Evolutionary conservation across 140 eudicot genomes (phyloP), one percentile per base, ranked within the genome.

Genomic region (Ambrosia hybrid): DNA sequence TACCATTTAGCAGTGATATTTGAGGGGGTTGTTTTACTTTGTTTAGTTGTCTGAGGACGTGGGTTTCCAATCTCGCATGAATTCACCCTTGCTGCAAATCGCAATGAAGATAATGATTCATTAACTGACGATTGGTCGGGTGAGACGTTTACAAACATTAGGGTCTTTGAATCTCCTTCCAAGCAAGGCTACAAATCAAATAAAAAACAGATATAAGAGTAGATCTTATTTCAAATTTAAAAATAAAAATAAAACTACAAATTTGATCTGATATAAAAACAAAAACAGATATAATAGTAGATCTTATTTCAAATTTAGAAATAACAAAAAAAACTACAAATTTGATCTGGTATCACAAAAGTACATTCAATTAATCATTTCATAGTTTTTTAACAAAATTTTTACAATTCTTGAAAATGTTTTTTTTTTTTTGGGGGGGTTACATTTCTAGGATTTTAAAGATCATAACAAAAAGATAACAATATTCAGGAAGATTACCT

Each of bases 21-120:
- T 21, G 30, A 21, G 30, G 30, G 30, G 30, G 30, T 21, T 21
- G 30, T 21, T 21, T 21, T 21, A 21, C 30, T 21, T 21, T 21
- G 90, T 71, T 85, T 70, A 41, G 76, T 73, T 2, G 92, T 87
- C 80, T 92, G 98, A 15, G 95, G 90, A 9, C 98, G 82, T 4
- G 98, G 98, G 14, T 89, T 72, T 43, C 98, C 98, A 56, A 92
- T 92, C 81, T 92, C 96, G 4, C 98, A 92, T 5, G 96, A 83
- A 64, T 92, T 92, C n/a, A 92, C 98, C 56, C 96, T 51, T 13
- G 98, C 92, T 30, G 98, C 98, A 68, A 92, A 87, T 15, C 96
- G 80, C 6, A 92, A 81, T 3, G 98, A 89, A 66, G 95, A 92
- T 9, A 92, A 74, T 4, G 98, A 92, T 71, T 92, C 98, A 2